Evolutionary conservation across 306 rosid species (phyloP).

Genomic region (Dicorynia guianensis): DNA sequence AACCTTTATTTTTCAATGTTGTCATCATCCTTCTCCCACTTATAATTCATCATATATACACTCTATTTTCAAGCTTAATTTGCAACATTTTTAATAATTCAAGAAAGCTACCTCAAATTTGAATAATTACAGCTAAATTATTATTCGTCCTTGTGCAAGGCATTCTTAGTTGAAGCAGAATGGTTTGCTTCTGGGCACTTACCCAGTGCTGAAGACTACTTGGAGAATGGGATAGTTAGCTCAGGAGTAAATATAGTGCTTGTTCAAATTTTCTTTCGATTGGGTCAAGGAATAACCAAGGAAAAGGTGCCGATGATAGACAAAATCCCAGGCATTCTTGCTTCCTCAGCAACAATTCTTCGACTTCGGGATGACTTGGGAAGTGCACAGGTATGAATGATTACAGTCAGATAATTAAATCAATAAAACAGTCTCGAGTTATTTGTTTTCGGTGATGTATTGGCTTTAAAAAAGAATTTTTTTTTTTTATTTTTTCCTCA

Average conservation of each 20-base stretch:
- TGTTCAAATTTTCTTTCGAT: conserved; percentile 43
- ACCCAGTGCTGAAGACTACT: conserved; percentile 46
- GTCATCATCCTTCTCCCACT: too few relatives aligned
- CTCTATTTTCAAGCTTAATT: too few relatives aligned
- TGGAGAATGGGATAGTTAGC: conserved; percentile 45
- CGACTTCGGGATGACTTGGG: conserved; percentile 43
- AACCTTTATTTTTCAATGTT: too few relatives aligned
- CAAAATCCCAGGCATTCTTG: conserved; percentile 17
- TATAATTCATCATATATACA: too few relatives aligned
- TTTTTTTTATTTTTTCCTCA: too few relatives aligned
- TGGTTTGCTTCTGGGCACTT: conserved; percentile 45
- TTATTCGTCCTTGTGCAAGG: conserved; percentile 49
- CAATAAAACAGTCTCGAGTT: too few relatives aligned
- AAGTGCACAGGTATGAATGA: conserved; percentile 8
- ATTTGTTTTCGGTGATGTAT: too few relatives aligned
- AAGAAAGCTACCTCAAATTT: too few relatives aligned
- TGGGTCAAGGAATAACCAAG: conserved; percentile 42
- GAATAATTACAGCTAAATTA: too few relatives aligned
- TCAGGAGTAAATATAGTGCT: conserved; percentile 52
- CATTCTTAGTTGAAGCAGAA: conserved; percentile 50
- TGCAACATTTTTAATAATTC: too few relatives aligned
- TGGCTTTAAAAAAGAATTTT: too few relatives aligned
- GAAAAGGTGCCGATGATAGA: conserved; percentile 36
- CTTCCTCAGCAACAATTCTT: conserved; percentile 38
- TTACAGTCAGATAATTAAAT: background rate